Evolutionary conservation across 2,329 filamentous ascomycete genomes (phyloP).

Genomic region (Westerdykella ornata): DNA sequence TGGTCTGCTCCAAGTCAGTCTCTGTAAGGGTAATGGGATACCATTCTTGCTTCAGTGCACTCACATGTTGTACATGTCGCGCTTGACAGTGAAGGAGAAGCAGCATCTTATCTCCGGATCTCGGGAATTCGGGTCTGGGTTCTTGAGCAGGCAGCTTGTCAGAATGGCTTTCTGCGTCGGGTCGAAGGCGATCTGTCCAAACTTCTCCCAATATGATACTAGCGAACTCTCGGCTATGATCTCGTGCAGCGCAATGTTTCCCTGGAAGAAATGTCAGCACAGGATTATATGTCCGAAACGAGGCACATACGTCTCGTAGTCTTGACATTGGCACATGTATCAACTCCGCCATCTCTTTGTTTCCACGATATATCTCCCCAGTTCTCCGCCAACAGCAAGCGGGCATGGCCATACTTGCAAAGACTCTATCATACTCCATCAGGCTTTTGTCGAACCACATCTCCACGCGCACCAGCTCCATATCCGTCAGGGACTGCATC

Average conservation of each 20-base stretch:
- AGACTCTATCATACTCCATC: slow-evolving; percentile 97
- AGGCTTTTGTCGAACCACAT: slow-evolving; percentile 98
- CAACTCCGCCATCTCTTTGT: slow-evolving; percentile 97
- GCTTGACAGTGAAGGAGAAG: slow-evolving; percentile 93
- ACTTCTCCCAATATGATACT: slow-evolving; percentile 98
- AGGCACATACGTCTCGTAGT: slow-evolving; percentile 70
- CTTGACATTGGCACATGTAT: slow-evolving; percentile 88
- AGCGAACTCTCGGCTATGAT: slow-evolving; percentile 92
- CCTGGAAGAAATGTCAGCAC: slow-evolving; percentile 50
- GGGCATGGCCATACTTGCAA: slow-evolving; percentile 97
- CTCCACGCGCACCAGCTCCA: slow-evolving; percentile 89
- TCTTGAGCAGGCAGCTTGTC: slow-evolving; percentile 87
- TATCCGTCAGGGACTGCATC: slow-evolving; percentile 84
- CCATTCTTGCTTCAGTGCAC: slow-evolving; percentile 34
- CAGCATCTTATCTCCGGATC: slow-evolving; percentile 80
- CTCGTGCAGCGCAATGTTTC: slow-evolving; percentile 89
- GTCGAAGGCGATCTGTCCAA: slow-evolving; percentile 95
- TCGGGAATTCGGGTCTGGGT: slow-evolving; percentile 54
- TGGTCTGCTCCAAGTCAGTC: slow-evolving; percentile 50
- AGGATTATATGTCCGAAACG: background rate
- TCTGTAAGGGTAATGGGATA: background rate
- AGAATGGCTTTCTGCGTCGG: slow-evolving; percentile 87
- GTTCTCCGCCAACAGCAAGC: slow-evolving; percentile 96
- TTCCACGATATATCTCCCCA: slow-evolving; percentile 93
- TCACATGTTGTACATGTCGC: slow-evolving; percentile 94